phyloP scores from a whole-genome alignment of 1,284 basidiomycete species.

The Ceratobasidium sp. region DNA sequence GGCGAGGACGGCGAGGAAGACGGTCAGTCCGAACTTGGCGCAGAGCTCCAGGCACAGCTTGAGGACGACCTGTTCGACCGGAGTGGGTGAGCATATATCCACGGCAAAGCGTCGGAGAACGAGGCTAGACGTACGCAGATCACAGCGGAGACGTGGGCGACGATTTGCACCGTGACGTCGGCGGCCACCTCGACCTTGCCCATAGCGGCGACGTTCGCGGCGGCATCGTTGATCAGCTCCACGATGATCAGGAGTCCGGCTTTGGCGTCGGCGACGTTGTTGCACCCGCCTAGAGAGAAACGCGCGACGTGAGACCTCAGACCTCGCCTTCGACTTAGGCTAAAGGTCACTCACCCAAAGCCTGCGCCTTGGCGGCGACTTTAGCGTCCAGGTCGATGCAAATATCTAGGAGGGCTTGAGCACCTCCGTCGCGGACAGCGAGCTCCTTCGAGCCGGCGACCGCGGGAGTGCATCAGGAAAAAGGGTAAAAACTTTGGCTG shows the following conservation, averaged over 20 bases:
- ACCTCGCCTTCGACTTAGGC: too few species aligned
- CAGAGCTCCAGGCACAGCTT: neutral
- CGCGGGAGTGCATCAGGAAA: too few species aligned
- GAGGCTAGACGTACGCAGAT: neutral
- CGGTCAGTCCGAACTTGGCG: slow-evolving; percentile 23
- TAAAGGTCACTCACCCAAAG: neutral
- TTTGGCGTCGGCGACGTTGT: neutral
- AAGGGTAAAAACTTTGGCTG: too few species aligned
- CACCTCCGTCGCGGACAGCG: neutral
- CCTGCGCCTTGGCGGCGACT: neutral
- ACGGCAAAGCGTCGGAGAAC: neutral
- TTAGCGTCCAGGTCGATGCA: too few species aligned
- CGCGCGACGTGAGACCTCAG: too few species aligned
- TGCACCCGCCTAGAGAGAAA: neutral
- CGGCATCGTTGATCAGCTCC: neutral
- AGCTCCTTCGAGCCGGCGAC: neutral
- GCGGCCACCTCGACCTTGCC: neutral
- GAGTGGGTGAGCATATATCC: neutral
- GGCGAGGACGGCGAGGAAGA: neutral
- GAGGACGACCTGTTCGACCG: slow-evolving; percentile 2
- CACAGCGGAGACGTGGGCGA: neutral
- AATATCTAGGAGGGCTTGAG: neutral
- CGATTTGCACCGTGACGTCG: neutral
- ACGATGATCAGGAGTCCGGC: neutral
- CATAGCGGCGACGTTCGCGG: neutral